phyloP scores from a whole-genome alignment of 176 grass and related monocot species.

The Zoysia pacifica region DNA sequence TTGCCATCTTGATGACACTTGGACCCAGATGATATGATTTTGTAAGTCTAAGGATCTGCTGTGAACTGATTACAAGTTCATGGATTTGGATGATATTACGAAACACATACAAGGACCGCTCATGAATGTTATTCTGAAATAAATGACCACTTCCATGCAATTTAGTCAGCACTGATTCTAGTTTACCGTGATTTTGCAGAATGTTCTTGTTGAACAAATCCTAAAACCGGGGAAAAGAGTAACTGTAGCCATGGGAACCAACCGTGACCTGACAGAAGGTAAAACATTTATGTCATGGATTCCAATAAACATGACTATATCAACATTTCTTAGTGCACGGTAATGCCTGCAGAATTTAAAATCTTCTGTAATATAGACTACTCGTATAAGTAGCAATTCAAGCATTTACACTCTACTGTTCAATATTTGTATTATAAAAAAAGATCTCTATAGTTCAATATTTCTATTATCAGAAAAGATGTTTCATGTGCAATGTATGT shows the following conservation, averaged over 20 bases:
- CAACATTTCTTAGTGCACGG: constrained; percentile 5
- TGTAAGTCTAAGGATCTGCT: background rate
- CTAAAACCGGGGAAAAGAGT: constrained; percentile 84
- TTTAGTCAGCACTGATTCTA: constrained; percentile 28
- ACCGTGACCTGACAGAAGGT: constrained; percentile 78
- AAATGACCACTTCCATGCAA: constrained; percentile 11
- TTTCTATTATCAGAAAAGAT: background rate
- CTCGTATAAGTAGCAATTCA: background rate
- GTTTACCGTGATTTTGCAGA: constrained; percentile 53
- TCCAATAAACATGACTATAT: background rate
- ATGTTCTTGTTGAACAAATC: constrained; percentile 76
- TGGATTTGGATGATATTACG: background rate
- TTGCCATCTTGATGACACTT: background rate
- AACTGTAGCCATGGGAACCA: constrained; percentile 83
- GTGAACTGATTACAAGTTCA: background rate
- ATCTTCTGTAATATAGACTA: constrained; percentile 22
- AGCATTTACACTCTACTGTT: constrained; percentile 17
- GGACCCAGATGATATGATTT: background rate
- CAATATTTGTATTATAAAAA: constrained; percentile 2
- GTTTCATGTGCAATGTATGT: constrained; percentile 5
- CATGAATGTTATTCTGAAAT: background rate
- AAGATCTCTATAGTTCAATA: background rate
- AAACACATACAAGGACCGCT: too few species aligned
- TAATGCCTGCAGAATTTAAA: constrained; percentile 12
- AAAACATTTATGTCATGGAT: constrained; percentile 37